Base-by-base conservation (phyloP, 345 rosid genomes). In the Ricinus communis region DNA sequence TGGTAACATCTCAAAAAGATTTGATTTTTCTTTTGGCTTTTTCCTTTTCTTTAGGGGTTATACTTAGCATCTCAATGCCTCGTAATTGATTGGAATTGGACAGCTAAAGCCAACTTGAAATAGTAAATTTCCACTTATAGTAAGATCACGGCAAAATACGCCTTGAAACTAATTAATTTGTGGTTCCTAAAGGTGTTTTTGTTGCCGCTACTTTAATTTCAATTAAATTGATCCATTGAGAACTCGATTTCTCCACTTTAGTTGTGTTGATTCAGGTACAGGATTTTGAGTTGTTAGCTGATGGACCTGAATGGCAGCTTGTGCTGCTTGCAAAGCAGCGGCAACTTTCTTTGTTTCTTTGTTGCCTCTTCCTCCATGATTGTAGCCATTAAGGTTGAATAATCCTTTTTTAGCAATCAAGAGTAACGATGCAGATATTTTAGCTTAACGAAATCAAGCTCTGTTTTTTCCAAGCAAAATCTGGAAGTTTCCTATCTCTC, bases 391-490 rank as follows among this genome's bases (percentile, higher is more conserved):
- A 91, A 78, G 33, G 82, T 88, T 2, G 93, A 69, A 50, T 93
- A 87, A 16, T 96, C 98, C 80, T 84, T 91, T 66, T 91, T 96
- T 38, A 93, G 84, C 79, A 93, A 79, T 76, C 96, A 88, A 91
- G 31, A 93, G 93, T 75, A 93, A 76, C 66, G 89, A 49, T 4
- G 93, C 86, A n/a, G 97, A 90, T 90, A 91, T 91, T 70, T 74
- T 88, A 0, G 90, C 89, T 41, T 87, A 24, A 90, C 85, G 0
- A 93, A 86, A 65, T 92, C 97, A 10, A 90, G 64, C 77, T 90
- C 96, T 92, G 97, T 8, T 87, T 85, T 81, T 95, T 95, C 99
- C 99, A 95, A 14, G 81, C 88, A 31, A 97, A 97, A 28, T 97
- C 99, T 0, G 97, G 99, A 12, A 95, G 96, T 73, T 90, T 92